phyloP scores from a whole-genome alignment of 75 land plant species.

The Cupressus sempervirens region DNA sequence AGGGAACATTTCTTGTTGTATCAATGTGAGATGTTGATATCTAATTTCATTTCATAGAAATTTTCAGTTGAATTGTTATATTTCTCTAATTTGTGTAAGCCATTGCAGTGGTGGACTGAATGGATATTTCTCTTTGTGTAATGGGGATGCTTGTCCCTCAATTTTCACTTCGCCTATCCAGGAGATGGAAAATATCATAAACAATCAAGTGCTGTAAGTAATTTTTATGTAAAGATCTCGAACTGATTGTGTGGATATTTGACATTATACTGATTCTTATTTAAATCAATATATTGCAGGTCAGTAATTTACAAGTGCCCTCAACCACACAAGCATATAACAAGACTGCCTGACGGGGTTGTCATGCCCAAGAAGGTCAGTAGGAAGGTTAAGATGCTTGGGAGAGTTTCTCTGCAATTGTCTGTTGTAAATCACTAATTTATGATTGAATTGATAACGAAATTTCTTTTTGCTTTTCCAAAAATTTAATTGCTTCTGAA shows the following conservation, averaged over 20 bases:
- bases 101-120: constrained; percentile 80
- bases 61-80: background rate
- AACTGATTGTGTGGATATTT: background rate
- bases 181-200: constrained; percentile 73
- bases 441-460: background rate
- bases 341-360: constrained; percentile 33
- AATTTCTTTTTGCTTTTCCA: background rate
- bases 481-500: background rate
- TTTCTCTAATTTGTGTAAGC: background rate
- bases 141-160: constrained; percentile 81
- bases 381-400: background rate
- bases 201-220: constrained; percentile 95
- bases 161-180: constrained; percentile 74
- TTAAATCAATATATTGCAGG: constrained; percentile 20
- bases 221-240: too few relatives aligned
- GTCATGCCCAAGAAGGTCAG: constrained; percentile 36
- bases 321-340: constrained; percentile 22
- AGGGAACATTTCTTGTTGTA: background rate
- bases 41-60: background rate
- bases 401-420: background rate
- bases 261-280: background rate
- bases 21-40: background rate
- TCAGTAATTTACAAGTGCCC: constrained; percentile 30
- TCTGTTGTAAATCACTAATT: background rate
- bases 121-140: constrained; percentile 69